Percentiles rank a stretch among this genome's conserved stretches.
Evolutionary conservation across 495 filamentous ascomycete species (phyloP).

Genomic region (Beverwykella pulmonaria): DNA sequence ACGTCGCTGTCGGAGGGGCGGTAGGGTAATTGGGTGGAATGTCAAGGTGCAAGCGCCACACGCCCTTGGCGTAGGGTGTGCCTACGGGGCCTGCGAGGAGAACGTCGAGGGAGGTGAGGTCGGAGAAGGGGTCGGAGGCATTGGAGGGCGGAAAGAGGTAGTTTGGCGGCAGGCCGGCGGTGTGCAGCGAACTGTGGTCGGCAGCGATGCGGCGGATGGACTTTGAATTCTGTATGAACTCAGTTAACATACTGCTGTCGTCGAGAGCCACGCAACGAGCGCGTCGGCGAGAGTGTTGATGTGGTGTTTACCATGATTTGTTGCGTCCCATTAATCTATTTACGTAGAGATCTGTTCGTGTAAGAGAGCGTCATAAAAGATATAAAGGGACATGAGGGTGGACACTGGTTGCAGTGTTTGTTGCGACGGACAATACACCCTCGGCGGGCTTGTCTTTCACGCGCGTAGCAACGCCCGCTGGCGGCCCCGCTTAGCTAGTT

Average conservation of each 20-base stretch:
- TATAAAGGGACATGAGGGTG: background rate
- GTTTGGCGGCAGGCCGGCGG: slow-evolving; percentile 62
- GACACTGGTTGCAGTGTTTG: background rate
- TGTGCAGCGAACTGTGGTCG: slow-evolving; percentile 65
- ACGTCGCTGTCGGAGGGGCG: slow-evolving; percentile 67
- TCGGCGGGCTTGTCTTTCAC: background rate
- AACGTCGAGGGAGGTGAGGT: slow-evolving; percentile 62
- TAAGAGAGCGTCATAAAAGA: background rate
- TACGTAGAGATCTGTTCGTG: background rate
- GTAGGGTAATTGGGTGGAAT: slow-evolving; percentile 68
- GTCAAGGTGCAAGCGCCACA: slow-evolving; percentile 64
- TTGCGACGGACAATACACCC: background rate
- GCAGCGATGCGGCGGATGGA: slow-evolving; percentile 65
- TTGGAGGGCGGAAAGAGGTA: slow-evolving; percentile 61
- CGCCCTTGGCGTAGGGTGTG: slow-evolving; percentile 63
- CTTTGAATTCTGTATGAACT: slow-evolving; percentile 48
- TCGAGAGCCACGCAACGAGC: background rate
- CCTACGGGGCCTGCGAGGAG: slow-evolving; percentile 65
- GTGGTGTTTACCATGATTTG: slow-evolving; percentile 17
- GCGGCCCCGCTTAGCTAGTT: background rate
- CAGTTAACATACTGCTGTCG: background rate
- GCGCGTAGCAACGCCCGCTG: slow-evolving; percentile 5
- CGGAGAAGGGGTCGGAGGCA: slow-evolving; percentile 48
- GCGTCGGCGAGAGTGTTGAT: background rate
- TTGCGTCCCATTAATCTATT: background rate